Percentiles rank a stretch among this genome's conserved stretches.
Conservation (phyloP, 805 yeast genomes). For the Peterozyma xylosa region DNA sequence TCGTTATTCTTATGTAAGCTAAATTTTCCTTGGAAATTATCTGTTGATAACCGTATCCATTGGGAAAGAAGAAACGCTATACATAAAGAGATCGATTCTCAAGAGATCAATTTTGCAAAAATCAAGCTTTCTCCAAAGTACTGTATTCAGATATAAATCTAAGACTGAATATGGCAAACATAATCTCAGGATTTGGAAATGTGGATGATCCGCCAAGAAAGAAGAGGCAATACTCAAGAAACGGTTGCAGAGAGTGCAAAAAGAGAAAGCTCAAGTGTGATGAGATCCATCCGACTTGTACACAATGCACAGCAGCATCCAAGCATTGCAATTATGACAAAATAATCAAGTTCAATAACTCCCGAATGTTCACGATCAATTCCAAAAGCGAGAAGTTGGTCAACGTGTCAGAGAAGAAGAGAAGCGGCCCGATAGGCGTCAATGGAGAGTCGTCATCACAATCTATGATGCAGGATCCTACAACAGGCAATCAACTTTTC, state of each 20-base stretch:
- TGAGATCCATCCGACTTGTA: slow-evolving; percentile 29
- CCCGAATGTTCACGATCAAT: slow-evolving; percentile 20
- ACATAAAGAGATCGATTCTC: too few species aligned
- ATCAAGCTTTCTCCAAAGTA: too few species aligned
- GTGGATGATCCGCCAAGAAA: slow-evolving; percentile 12
- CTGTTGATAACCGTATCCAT: too few species aligned
- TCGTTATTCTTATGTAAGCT: too few species aligned
- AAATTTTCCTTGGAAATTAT: too few species aligned
- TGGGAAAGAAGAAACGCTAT: too few species aligned
- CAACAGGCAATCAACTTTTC: background rate
- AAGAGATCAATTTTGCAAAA: too few species aligned
- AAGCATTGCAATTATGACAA: slow-evolving; percentile 30
- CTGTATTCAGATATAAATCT: too few species aligned
- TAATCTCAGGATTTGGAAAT: too few species aligned
- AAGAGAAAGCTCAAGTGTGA: slow-evolving; percentile 34
- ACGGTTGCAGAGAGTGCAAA: slow-evolving; percentile 40
- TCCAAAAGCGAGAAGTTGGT: slow-evolving; percentile 5
- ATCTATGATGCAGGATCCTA: background rate
- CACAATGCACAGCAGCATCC: slow-evolving; percentile 29
- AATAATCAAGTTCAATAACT: slow-evolving; percentile 22
- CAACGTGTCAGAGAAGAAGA: slow-evolving; percentile 2
- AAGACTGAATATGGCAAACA: too few species aligned
- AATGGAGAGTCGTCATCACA: background rate
- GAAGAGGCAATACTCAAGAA: slow-evolving; percentile 33
- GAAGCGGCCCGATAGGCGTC: background rate